These are phyloP conservation scores for Camelina laxa DNA, from an alignment of 345 rosid species.

Conservation along the genomic window DNA sequence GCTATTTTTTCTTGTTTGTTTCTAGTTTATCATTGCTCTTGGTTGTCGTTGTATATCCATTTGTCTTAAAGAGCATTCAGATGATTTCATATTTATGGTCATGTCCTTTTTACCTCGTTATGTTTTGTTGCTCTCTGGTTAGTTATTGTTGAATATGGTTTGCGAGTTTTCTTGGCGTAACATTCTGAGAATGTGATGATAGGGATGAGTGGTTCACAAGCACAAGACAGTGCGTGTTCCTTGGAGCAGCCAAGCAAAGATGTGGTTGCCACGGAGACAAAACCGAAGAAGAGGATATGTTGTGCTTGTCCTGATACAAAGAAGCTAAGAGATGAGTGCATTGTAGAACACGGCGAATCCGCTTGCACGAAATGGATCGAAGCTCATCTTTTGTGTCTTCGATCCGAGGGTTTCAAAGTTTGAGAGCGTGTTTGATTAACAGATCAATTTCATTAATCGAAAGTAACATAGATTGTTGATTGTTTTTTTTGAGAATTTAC, in stretches of 20 bases:
- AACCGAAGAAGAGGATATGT: constrained; percentile 89
- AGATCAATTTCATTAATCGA: background rate
- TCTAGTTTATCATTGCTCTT: background rate
- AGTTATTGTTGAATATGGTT: constrained; percentile 8
- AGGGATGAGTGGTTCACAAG: constrained; percentile 60
- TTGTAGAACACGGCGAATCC: constrained; percentile 79
- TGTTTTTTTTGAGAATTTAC: constrained; percentile 1
- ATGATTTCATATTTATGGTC: background rate
- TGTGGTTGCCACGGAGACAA: constrained; percentile 51
- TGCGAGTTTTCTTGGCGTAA: constrained; percentile 1
- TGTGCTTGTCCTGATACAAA: constrained; percentile 95
- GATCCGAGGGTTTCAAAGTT: constrained; percentile 81
- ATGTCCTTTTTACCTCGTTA: no score
- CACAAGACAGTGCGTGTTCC: constrained; percentile 51
- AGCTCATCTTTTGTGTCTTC: constrained; percentile 84
- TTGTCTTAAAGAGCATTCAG: constrained; percentile 5
- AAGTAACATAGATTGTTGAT: constrained; percentile 29
- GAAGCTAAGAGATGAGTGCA: constrained; percentile 90
- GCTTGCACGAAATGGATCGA: constrained; percentile 91
- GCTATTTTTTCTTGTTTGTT: background rate
- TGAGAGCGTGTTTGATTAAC: constrained; percentile 46
- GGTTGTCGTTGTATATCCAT: background rate
- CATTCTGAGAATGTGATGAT: background rate
- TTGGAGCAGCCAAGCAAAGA: constrained; percentile 51
- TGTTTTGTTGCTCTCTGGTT: no score